Evolutionary conservation across 805 yeast species (phyloP), one percentile per base, ranked within the genome.

Genomic region (Saccharomycopsis fermentans): DNA sequence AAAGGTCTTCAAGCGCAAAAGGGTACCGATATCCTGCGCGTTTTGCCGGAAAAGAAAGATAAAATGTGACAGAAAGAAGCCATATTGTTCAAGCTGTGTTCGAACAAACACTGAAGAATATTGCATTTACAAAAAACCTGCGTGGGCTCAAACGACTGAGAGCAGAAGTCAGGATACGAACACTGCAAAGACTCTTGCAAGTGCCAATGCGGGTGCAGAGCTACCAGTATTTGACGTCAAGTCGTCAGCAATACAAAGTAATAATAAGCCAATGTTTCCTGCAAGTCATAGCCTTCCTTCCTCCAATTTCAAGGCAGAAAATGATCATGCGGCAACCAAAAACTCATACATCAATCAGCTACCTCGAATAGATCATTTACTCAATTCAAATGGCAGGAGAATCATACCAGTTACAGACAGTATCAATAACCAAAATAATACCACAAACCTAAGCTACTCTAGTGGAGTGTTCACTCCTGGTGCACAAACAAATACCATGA

Each of bases 1-100:
- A 24, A 43, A 43, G 29, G 50, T 43, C 9, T 35, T 47, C 24
- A 60, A 58, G 43, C 58, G 60, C 9, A 60, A 60, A 27, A 27
- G 63, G 32, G 52, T 58, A 2, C 73, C 74, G 1, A 68, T 69
- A 6, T 70, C 74, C 1, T 71, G 74, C 58, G 56, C 67, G 11
- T 69, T 66, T 53, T 71, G 74, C 55, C 63, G 73, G 17, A 61
- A 70, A 39, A 65, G 73, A 52, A 71, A 71, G 60, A 66, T 69
- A 59, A 71, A 70, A 59, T 71, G 74, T 61, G 72, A 69, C 56
- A 57, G 72, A 34, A 58, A 62, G 16, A 68, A 65, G 55, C 79
- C 78, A 3, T 68, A 57, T 52, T 70, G 79, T 61, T 63, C 70
- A 3, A 63, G 66, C 8, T 76, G 79, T 65, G 61, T 68, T 0